Evolutionary conservation across 257 asterid species (phyloP), one percentile per base, ranked within the genome.

Genomic region (Eustoma russellianum): DNA sequence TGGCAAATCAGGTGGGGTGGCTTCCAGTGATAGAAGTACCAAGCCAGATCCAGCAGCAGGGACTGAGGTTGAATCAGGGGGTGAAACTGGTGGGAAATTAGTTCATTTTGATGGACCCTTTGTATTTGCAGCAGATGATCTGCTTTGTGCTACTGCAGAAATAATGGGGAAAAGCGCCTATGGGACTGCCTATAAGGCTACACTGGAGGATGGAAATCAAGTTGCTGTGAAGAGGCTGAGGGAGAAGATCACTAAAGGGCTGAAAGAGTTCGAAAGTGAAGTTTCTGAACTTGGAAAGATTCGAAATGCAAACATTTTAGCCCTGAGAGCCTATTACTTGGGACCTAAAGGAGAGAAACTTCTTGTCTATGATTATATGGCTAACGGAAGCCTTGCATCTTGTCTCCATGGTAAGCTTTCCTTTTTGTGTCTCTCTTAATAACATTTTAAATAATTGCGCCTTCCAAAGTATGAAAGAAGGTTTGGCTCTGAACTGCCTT

Each of bases 281-380:
- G 95, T 79, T n/a, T 55, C 89, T 11, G 75, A 73, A 17, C 84
- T 91, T 24, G 98, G 98, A 12, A 91, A 72, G 74, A 80, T 91
- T 44, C 59, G 94, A 14, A 83, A 87, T 53, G 72, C 71, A 0
- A 87, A 82, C 50, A 73, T 91, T 11, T 72, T 87, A 75, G 92
- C 98, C 2, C 67, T 87, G 59, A 75, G 96, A 56, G 98, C 98
- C 55, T 91, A 87, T 64, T 91, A 91, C 61, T 64, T 84, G 60
- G 98, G 96, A 10, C 96, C 98, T 5, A 91, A 91, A 76, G 98
- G 98, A 12, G 98, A 87, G 71, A 87, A 91, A 87, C 98, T 91
- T 69, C 96, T 91, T 50, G 98, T 91, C 71, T 91, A 82, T 60
- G 98, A 87, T 56, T 80, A 77, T 41, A 70, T 91, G 89, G 35